Base-by-base conservation (phyloP, 306 rosid species). In the Potentilla sterilis region DNA sequence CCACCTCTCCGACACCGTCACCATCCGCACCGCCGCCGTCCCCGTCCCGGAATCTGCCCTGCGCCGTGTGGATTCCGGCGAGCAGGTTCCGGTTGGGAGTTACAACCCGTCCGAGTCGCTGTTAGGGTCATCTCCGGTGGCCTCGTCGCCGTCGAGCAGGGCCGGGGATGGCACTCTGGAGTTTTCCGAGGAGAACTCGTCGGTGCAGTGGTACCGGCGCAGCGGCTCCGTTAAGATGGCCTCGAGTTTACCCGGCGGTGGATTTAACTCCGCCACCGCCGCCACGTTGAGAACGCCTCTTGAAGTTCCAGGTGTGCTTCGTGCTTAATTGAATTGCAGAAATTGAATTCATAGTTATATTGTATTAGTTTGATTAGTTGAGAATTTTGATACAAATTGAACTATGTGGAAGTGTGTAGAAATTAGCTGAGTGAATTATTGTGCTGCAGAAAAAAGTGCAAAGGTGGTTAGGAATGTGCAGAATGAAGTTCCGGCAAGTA, bases 11-110 rank as follows among this genome's bases (percentile, higher is more conserved):
- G 97, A 89, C 43, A 76, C 65, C 34, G 52, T 69, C 0, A 67
- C 67, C 40, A 22, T 72, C 37, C 88, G 84, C 37, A 84, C 90
- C 38, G 90, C 91, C 9, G 87, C 92, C 35, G 71, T 88, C 0
- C 91, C 93, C 0, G 91, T 88, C 13, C 90, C 93, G 2, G 93
- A 84, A 9, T 54, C 92, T 4, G 84, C 87, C 12, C 18, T 78
- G 37, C 84, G 90, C 28, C 88, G 86, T 34, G 74, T 67, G 51
- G 64, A 14, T 3, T 55, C 85, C 67, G 82, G 75, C 10, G 91
- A 87, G 38, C 74, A 70, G 1, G 49, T 90, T 15, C 76, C 80
- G 0, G 67, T 86, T 15, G 96, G 92, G 35, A 91, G 93, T 82
- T 89, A 82, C 71, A 87, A 88, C 44, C 88, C 92, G 2, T 67